Conservation (phyloP, 2,329 filamentous ascomycete genomes). For the Pezicula radicicola region DNA sequence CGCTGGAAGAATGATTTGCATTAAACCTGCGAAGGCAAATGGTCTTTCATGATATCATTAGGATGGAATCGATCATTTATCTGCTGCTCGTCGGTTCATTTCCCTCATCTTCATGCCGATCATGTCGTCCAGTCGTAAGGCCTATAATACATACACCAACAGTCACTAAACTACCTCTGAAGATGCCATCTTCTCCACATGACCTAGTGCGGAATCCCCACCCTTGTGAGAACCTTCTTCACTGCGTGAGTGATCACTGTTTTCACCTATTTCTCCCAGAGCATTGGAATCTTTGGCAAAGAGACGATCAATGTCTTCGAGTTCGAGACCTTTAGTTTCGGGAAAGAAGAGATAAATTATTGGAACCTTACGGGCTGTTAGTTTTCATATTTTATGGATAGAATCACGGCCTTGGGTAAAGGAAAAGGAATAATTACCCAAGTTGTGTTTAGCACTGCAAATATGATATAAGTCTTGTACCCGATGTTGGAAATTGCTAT, state of each 20-base stretch:
- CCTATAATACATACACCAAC: no score
- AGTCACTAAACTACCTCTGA: no score
- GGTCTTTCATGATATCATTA: not conserved
- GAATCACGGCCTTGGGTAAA: not conserved
- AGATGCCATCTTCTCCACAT: no score
- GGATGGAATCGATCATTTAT: not conserved
- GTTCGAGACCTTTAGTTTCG: conserved; percentile 59
- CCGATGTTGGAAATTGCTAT: conserved; percentile 38
- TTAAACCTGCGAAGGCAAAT: not conserved
- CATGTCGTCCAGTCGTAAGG: no score
- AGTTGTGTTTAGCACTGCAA: conserved; percentile 24
- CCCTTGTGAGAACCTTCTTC: no score
- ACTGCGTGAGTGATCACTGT: no score
- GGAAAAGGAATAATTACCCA: conserved; percentile 10
- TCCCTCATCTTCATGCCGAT: no score
- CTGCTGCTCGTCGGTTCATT: no score
- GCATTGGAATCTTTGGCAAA: conserved; percentile 6
- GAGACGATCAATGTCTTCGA: conserved; percentile 56
- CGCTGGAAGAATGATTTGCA: not conserved
- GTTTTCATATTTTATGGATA: not conserved
- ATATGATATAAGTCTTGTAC: conserved; percentile 35
- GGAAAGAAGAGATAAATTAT: conserved; percentile 64
- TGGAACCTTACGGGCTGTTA: conserved; percentile 18
- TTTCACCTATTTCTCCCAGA: not conserved
- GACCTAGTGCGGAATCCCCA: no score